Evolutionary conservation across 2,329 filamentous ascomycete species (phyloP), one percentile per base, ranked within the genome.

Genomic region (Pyrenochaeta sp.): DNA sequence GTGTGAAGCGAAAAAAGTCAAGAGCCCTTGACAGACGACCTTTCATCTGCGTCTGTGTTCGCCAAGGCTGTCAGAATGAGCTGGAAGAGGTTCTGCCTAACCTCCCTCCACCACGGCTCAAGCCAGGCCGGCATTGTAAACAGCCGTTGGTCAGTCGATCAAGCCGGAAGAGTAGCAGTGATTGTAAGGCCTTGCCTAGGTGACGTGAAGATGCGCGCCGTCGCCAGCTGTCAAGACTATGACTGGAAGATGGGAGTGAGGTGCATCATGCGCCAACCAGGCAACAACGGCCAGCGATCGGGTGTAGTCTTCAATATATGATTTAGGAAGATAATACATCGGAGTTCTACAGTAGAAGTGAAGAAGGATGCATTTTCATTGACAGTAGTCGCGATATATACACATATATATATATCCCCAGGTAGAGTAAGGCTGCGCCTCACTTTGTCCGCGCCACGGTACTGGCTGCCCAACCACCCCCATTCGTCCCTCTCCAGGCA

Each of bases 371-470:
- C 34, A 48, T 49, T 37, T 42, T 15, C 12, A 19, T 39, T 54
- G 55, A 22, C 52, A 49, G 27, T 30, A 30, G 47, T 36, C 30
- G 52, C 43, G 51, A 51, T 61, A 61, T 71, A 67, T 73, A 73
- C 62, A 63, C 59, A 30, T 30, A 30, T 30, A 53, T 60, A 61
- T 71, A 68, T 73, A 73, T 62, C 62, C 44, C 44, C 27, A 45
- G 48, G n/a, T 28, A 60, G 61, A 61, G 50, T 54, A 64, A 59
- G 68, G 72, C 72, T 74, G 71, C 71, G 72, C 73, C 73, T 75
- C 73, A 75, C 66, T 74, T 62, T 69, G 46, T 43, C 59, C 59
- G 66, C 67, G 72, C 71, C 72, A 71, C 67, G 48, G 52, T 58
- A 44, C 55, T 56, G 59, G 53, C 49, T 60, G 62, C 59, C 61